These are phyloP conservation scores for Talaromyces islandicus DNA, from an alignment of 2,329 filamentous ascomycete species.

Conservation along the genomic window DNA sequence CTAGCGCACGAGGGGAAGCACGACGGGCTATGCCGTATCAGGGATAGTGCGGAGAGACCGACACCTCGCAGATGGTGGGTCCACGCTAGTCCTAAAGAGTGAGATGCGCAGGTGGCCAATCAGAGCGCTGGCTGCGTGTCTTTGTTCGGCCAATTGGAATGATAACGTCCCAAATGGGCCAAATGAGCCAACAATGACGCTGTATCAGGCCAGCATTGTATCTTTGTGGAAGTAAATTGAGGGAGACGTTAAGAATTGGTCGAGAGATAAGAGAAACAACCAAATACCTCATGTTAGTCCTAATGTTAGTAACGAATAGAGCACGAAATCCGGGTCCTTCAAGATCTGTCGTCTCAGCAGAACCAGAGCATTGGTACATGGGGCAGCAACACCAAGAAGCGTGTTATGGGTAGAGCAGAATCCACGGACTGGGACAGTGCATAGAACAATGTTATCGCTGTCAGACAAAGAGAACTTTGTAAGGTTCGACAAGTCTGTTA, in stretches of 20 bases:
- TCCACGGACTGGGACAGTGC: neutral
- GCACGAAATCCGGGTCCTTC: neutral
- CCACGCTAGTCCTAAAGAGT: neutral
- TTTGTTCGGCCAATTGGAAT: neutral
- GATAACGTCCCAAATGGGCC: neutral
- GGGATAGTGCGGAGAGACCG: neutral
- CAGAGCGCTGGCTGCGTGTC: neutral
- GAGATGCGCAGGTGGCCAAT: neutral
- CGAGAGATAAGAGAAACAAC: too few species aligned
- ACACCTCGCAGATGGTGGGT: neutral
- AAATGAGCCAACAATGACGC: neutral
- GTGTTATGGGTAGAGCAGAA: neutral
- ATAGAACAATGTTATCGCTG: neutral
- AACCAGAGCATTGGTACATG: neutral
- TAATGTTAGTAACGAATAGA: neutral
- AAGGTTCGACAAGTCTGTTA: neutral
- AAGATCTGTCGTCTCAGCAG: neutral
- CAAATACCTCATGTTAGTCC: too few species aligned
- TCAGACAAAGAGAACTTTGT: neutral
- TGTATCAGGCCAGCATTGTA: neutral
- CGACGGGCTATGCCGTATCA: neutral
- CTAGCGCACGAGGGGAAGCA: neutral
- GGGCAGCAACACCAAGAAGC: neutral
- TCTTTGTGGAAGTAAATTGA: too few species aligned
- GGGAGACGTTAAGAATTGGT: too few species aligned